Percentiles rank a stretch among this genome's conserved stretches.
Evolutionary conservation across 768 basidiomycete species (phyloP).

Genomic region (Pisolithus marmoratus): DNA sequence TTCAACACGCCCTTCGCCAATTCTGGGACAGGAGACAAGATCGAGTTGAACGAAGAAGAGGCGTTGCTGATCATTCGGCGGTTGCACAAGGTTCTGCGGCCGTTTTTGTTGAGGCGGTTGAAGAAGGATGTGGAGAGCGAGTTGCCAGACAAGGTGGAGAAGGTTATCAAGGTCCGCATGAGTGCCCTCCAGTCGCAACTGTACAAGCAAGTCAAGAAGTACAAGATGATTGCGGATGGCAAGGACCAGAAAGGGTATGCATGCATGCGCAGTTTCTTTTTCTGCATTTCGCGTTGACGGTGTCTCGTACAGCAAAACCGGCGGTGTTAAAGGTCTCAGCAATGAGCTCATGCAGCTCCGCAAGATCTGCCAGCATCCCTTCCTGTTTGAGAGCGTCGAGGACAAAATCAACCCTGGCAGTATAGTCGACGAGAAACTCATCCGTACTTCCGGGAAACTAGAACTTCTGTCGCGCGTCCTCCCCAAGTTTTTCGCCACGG

Average conservation of each 20-base stretch:
- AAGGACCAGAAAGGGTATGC: slow-evolving; percentile 70
- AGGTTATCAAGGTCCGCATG: slow-evolving; percentile 96
- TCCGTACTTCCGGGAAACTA: slow-evolving; percentile 89
- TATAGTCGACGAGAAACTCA: slow-evolving; percentile 76
- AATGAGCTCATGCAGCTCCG: slow-evolving; percentile 98
- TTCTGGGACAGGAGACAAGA: slow-evolving; percentile 96
- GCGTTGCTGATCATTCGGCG: slow-evolving; percentile 95
- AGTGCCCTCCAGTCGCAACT: slow-evolving; percentile 86
- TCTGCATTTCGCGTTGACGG: neutral
- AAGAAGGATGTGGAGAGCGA: slow-evolving; percentile 98
- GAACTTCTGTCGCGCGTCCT: slow-evolving; percentile 87
- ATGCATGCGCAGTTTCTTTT: neutral
- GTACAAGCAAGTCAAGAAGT: slow-evolving; percentile 97
- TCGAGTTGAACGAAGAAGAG: slow-evolving; percentile 99
- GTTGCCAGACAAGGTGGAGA: slow-evolving; percentile 95
- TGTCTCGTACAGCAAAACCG: slow-evolving; percentile 46
- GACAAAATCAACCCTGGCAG: slow-evolving; percentile 85
- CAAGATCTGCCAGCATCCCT: slow-evolving; percentile 98
- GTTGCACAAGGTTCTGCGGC: slow-evolving; percentile 90
- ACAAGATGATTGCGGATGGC: slow-evolving; percentile 92
- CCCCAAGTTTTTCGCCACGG: slow-evolving; percentile 90
- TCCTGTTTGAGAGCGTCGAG: slow-evolving; percentile 92
- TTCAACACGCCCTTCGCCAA: slow-evolving; percentile 99
- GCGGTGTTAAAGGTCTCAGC: slow-evolving; percentile 82
- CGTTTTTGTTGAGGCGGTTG: slow-evolving; percentile 86